These are phyloP conservation scores for Phytophthora gonapodyides DNA, from an alignment of 352 stramenopile species.

Conservation along the genomic window DNA sequence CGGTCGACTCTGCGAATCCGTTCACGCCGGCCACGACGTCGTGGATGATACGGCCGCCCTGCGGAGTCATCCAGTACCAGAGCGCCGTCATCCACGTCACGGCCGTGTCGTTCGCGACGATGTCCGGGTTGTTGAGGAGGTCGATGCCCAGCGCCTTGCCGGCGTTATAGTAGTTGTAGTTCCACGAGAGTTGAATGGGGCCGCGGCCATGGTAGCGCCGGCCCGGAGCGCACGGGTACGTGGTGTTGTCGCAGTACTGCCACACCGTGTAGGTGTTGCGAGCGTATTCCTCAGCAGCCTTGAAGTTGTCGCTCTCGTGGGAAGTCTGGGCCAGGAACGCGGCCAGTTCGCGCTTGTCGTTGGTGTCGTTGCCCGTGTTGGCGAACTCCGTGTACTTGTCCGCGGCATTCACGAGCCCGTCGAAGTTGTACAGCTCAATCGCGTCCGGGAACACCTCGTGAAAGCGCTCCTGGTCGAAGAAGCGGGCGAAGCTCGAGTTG, in stretches of 20 bases:
- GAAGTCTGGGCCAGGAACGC: constrained; percentile 52
- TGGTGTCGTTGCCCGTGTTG: constrained; percentile 44
- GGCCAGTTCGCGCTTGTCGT: constrained; percentile 49
- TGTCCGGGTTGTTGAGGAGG: constrained; percentile 42
- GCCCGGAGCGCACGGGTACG: constrained; percentile 35
- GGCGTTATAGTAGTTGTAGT: constrained; percentile 58
- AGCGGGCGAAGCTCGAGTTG: constrained; percentile 33
- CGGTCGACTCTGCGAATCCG: constrained; percentile 47
- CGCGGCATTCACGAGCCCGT: constrained; percentile 42
- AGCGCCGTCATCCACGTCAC: constrained; percentile 57
- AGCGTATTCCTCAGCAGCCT: constrained; percentile 47
- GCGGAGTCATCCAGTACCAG: constrained; percentile 60
- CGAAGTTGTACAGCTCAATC: constrained; percentile 46
- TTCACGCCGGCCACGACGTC: constrained; percentile 40
- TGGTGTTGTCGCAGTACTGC: constrained; percentile 53
- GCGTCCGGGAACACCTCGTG: constrained; percentile 42
- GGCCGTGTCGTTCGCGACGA: constrained; percentile 39
- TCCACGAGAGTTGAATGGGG: constrained; percentile 57
- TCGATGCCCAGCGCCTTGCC: constrained; percentile 44
- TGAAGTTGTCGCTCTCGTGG: constrained; percentile 52
- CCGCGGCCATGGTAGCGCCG: constrained; percentile 59
- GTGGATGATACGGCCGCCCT: constrained; percentile 47
- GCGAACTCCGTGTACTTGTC: constrained; percentile 51
- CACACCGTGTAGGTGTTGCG: constrained; percentile 39
- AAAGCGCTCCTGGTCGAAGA: constrained; percentile 47